Evolutionary conservation across 2,329 filamentous ascomycete genomes (phyloP), one percentile per base, ranked within the genome.

Genomic region (Hawksworthiomyces lignivorus): DNA sequence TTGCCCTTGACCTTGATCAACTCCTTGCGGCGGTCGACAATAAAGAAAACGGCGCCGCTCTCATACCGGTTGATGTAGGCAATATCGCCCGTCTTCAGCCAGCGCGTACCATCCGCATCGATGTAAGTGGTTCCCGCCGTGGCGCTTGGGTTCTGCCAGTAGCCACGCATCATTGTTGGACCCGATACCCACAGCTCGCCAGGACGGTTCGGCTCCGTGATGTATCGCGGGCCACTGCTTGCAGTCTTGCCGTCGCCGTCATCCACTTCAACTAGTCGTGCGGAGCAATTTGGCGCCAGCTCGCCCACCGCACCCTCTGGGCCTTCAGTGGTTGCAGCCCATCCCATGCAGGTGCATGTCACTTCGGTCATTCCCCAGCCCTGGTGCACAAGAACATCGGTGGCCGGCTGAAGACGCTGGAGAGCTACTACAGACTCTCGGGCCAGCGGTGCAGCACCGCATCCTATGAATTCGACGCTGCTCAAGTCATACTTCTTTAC

Each of bases 341-440:
- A 88, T 7, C 70, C 70, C 11, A 84, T 70, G 15, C 75, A 68
- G 1, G 82, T 78, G 58, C 86, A 90, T 0, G 86, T 92, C 3
- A 74, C 64, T 57, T 92, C 87, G 1, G 87, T 92, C 87, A 94
- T 90, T 5, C 87, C 87, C 83, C 85, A 94, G 4, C 85, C 87
- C 60, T 90, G 86, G 55, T 66, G 64, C 11, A 72, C 49, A 3
- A 50, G 40, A 7, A 71, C 42, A 2, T 56, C 52, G 4, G 55
- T 48, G 41, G 3, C 59, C 60, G 68, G 78, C 79, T 43, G 80
- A 54, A 52, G 43, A 8, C 64, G 69, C 56, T 82, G 71, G 9
- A 78, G 72, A 49, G 82, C 77, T 10, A 68, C 65, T 42, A 65
- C 68, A 4, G 77, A 64, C 47, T 83, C 75, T n/a, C 55, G 56